Evolutionary conservation across 2,329 filamentous ascomycete genomes (phyloP).

Genomic region (Colletotrichum cereale): DNA sequence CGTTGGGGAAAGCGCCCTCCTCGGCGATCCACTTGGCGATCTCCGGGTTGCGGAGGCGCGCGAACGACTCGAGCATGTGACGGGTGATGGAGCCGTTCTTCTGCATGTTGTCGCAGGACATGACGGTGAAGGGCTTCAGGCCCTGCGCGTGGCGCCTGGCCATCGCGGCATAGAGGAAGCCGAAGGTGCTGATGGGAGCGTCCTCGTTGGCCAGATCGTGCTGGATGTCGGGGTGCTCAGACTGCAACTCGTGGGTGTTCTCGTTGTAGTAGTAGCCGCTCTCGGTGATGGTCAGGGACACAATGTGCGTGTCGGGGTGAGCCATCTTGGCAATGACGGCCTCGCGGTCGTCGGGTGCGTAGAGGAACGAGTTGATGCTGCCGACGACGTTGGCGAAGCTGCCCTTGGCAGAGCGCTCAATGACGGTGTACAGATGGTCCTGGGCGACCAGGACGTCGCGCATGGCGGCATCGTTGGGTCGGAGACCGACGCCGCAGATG

Average conservation of each 20-base stretch:
- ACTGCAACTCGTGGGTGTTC: slow-evolving; percentile 65
- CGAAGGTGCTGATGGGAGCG: slow-evolving; percentile 61
- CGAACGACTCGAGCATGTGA: slow-evolving; percentile 64
- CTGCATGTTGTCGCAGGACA: slow-evolving; percentile 70
- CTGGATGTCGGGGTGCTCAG: slow-evolving; percentile 62
- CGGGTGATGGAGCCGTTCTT: slow-evolving; percentile 67
- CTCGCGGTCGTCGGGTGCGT: slow-evolving; percentile 63
- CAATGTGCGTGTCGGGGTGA: slow-evolving; percentile 65
- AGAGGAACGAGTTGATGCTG: slow-evolving; percentile 66
- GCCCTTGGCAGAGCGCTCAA: slow-evolving; percentile 65
- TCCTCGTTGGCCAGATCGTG: slow-evolving; percentile 60
- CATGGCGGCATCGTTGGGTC: slow-evolving; percentile 63
- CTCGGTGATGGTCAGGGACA: slow-evolving; percentile 68
- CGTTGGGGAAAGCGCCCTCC: slow-evolving; percentile 64
- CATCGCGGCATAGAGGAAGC: slow-evolving; percentile 65
- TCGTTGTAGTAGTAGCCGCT: slow-evolving; percentile 70
- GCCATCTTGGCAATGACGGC: slow-evolving; percentile 68
- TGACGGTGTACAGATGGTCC: slow-evolving; percentile 65
- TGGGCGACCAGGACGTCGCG: slow-evolving; percentile 62
- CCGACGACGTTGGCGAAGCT: slow-evolving; percentile 62
- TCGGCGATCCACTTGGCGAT: slow-evolving; percentile 63
- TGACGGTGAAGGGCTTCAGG: slow-evolving; percentile 65
- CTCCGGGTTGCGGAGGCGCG: slow-evolving; percentile 59
- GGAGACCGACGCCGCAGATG: slow-evolving; percentile 65
- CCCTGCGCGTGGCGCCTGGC: slow-evolving; percentile 59